phyloP scores from a whole-genome alignment of 768 basidiomycete genomes.

The Naganishia antarctica region DNA sequence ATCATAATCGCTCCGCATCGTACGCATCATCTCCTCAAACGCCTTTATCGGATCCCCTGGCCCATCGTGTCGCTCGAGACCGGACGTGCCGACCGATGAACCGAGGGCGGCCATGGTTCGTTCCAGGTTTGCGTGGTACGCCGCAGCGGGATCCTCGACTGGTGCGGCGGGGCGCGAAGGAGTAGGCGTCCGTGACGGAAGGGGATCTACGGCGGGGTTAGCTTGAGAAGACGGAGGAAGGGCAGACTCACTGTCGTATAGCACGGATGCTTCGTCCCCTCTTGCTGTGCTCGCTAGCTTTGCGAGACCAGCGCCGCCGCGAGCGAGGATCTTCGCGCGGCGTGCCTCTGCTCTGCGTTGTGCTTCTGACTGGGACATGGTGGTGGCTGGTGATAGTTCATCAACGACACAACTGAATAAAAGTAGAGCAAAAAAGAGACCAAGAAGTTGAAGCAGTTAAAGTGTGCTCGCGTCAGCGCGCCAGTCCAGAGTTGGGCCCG shows the following conservation, averaged over 20 bases:
- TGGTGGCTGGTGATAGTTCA: background rate
- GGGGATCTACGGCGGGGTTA: too few species aligned
- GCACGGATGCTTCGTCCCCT: slow-evolving; percentile 45
- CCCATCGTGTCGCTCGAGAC: background rate
- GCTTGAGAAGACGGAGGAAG: background rate
- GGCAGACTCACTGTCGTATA: slow-evolving; percentile 40
- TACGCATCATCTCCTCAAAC: background rate
- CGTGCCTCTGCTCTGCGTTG: slow-evolving; percentile 43
- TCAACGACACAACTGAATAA: background rate
- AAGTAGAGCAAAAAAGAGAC: background rate
- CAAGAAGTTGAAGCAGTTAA: background rate
- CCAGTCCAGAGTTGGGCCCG: background rate
- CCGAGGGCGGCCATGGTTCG: slow-evolving; percentile 32
- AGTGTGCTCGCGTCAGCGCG: too few species aligned
- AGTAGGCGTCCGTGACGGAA: background rate
- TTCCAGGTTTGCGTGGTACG: slow-evolving; percentile 26
- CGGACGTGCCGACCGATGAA: background rate
- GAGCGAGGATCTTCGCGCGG: slow-evolving; percentile 46
- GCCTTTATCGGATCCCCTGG: slow-evolving; percentile 1
- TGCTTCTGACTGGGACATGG: slow-evolving; percentile 37
- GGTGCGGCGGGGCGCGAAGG: background rate
- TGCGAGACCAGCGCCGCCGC: slow-evolving; percentile 39
- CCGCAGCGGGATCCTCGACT: slow-evolving; percentile 1
- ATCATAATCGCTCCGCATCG: slow-evolving; percentile 1
- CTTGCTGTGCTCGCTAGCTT: slow-evolving; percentile 47